Evolutionary conservation across 1,139 yeast genomes (phyloP).

Genomic region (Arxiozyma telluris): DNA sequence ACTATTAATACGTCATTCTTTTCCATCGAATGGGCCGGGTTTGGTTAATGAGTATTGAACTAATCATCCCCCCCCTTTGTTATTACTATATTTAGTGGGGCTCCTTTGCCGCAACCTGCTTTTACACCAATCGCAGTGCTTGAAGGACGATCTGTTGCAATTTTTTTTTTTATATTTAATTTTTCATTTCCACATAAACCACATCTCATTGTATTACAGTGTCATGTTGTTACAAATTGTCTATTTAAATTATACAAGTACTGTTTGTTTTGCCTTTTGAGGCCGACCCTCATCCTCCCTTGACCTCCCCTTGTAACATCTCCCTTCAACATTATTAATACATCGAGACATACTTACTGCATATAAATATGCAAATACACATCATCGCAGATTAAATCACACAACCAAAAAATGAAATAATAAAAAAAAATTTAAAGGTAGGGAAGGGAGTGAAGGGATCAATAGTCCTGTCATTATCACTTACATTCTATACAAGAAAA

Average conservation of each 20-base stretch:
- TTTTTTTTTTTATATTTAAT: no score
- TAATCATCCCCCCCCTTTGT: neutral
- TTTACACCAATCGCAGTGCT: neutral
- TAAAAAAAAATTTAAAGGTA: neutral
- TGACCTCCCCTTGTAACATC: no score
- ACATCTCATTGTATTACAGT: no score
- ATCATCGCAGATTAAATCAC: neutral
- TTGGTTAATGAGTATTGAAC: conserved; percentile 37
- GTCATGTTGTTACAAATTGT: no score
- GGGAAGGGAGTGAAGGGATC: neutral
- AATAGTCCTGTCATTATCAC: no score
- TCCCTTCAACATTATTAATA: no score
- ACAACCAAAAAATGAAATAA: neutral
- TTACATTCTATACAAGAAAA: neutral
- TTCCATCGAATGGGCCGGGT: conserved; percentile 78
- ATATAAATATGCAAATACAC: no score
- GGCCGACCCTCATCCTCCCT: no score
- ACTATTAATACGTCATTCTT: conserved; percentile 34
- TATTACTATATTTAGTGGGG: neutral
- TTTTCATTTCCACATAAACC: no score
- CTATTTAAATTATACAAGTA: no score
- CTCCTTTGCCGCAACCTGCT: neutral
- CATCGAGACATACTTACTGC: no score
- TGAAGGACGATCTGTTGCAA: neutral
- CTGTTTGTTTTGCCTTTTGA: no score